Conservation (phyloP, 371 early-diverging fungal species). For the Lichtheimia corymbifera region DNA sequence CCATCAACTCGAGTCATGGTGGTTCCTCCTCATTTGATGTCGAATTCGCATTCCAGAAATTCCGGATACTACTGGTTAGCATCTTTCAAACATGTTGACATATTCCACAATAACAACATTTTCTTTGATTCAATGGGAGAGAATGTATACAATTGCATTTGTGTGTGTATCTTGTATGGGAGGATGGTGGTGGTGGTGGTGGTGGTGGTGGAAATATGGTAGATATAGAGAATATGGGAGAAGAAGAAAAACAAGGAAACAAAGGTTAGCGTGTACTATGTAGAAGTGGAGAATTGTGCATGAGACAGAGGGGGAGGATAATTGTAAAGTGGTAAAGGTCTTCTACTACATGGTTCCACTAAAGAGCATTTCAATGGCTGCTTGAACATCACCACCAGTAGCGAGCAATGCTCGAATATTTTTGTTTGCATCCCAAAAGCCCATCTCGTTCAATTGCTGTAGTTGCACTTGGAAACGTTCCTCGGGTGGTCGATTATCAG, state of each 20-base stretch:
- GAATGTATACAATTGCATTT: neutral
- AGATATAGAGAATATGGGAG: neutral
- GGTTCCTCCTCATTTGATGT: slow-evolving; percentile 21
- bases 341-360: slow-evolving; percentile 17
- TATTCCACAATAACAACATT: neutral
- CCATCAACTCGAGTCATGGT: neutral
- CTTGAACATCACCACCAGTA: slow-evolving; percentile 90
- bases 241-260: neutral
- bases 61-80: slow-evolving; percentile 33
- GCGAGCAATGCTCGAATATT: slow-evolving; percentile 88
- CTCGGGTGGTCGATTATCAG: slow-evolving; percentile 74
- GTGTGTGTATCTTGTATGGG: neutral
- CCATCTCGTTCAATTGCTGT: slow-evolving; percentile 96
- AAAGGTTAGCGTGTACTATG: neutral
- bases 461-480: slow-evolving; percentile 90
- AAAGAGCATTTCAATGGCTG: slow-evolving; percentile 89
- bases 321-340: neutral
- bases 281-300: neutral
- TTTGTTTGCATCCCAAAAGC: slow-evolving; percentile 87
- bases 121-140: neutral
- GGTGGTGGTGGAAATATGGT: neutral
- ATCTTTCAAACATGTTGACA: slow-evolving; percentile 42
- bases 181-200: neutral
- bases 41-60: slow-evolving; percentile 44
- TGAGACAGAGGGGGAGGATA: neutral